Base-by-base conservation (phyloP, 2,329 filamentous ascomycete species). In the Penicillium italicum region DNA sequence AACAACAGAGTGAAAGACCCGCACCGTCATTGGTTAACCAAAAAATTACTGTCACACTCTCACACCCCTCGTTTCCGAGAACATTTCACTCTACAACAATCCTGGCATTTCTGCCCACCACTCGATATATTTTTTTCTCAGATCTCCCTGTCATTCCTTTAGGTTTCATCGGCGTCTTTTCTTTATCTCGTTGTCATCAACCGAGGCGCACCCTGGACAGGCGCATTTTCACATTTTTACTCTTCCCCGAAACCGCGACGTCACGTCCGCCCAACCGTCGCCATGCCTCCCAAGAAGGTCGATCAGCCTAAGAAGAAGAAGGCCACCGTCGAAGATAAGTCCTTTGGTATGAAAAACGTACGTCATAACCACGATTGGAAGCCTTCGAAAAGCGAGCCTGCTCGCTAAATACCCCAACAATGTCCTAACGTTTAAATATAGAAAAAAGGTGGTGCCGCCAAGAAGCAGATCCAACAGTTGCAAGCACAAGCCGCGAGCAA, bases 341-440 rank as follows among this genome's bases (percentile, higher is more conserved):
- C 94, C 46, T 99, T 99, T 82, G 94, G 94, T 68, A 97, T 99
- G 94, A 99, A 99, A 80, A 99, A 99, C 73, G 79, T 81, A 76
- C 66, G 77, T 74, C 28, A 33, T 33, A 4, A 4, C n/a, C 28
- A 31, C 14, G 10, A n/a, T 11, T 33, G 8, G 30, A 31, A 40
- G 34, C 20, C 24, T 38, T 18, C 45, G 31, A 16, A 28, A 12
- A n/a, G 24, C n/a, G n/a, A n/a, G 40, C 34, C 41, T 45, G 41
- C 50, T 26, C 18, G 33, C n/a, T 37, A 22, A 30, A 53, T 53
- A 45, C 20, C 43, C 14, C 30, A 36, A 41, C 55, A 30, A 30
- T 49, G 37, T 5, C 56, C 67, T 67, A 61, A 69, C 62, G 18
- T 43, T 28, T 33, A 36, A 36, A 26, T 50, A 64, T 66, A 81